Percentiles rank a stretch among this genome's conserved stretches.
phyloP scores from a whole-genome alignment of 495 filamentous ascomycete genomes.

The Penicillium roqueforti region DNA sequence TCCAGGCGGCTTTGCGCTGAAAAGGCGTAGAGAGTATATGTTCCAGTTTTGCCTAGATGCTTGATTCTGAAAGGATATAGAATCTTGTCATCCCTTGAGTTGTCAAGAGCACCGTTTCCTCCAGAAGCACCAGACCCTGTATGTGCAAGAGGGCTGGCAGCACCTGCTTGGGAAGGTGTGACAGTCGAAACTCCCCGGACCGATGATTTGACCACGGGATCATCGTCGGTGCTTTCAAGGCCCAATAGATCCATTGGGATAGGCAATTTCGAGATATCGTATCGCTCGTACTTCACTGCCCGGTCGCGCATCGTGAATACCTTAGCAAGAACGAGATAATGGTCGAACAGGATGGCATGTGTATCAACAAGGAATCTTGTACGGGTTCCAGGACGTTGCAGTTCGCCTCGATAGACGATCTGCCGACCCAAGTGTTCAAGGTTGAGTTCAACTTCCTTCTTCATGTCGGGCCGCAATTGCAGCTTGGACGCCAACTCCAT shows the following conservation, averaged over 20 bases:
- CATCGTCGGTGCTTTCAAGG: conserved; percentile 85
- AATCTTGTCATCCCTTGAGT: conserved; percentile 67
- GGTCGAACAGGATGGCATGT: conserved; percentile 89
- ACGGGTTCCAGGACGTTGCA: conserved; percentile 75
- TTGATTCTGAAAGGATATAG: conserved; percentile 95
- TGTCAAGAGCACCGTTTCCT: conserved; percentile 51
- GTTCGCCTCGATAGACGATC: conserved; percentile 82
- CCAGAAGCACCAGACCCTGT: conserved; percentile 56
- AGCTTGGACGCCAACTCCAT: conserved; percentile 79
- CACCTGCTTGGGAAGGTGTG: conserved; percentile 46
- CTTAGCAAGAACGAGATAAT: conserved; percentile 94
- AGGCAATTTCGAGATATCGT: conserved; percentile 92
- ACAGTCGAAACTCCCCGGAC: conserved; percentile 68
- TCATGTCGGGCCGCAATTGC: conserved; percentile 80
- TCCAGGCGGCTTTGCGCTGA: conserved; percentile 68
- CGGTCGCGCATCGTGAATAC: conserved; percentile 62
- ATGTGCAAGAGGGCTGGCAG: conserved; percentile 55
- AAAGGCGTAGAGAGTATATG: conserved; percentile 82
- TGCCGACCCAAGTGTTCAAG: conserved; percentile 87
- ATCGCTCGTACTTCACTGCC: conserved; percentile 73
- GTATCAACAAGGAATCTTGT: conserved; percentile 92
- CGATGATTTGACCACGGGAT: conserved; percentile 77
- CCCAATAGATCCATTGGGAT: conserved; percentile 97
- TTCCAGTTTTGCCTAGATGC: conserved; percentile 81
- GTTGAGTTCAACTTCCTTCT: conserved; percentile 76